phyloP scores from a whole-genome alignment of 208 protist genomes.

The Leishmania tarentolae region DNA sequence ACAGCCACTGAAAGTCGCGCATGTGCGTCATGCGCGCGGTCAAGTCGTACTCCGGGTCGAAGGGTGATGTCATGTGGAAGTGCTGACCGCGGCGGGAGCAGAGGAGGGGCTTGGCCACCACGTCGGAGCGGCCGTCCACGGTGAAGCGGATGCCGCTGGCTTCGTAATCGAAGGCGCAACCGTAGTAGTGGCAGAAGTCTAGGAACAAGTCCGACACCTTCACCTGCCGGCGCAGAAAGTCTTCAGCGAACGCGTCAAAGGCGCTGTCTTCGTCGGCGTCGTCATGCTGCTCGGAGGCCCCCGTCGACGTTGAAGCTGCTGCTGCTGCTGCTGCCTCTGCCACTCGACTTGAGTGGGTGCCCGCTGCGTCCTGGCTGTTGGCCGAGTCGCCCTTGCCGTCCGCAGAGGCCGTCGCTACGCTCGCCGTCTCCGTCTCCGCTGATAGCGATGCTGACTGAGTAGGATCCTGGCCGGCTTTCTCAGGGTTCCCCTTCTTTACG shows the following conservation, averaged over 20 bases:
- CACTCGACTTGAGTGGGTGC: neutral
- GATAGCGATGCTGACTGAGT: neutral
- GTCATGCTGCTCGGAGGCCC: neutral
- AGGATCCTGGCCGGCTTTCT: neutral
- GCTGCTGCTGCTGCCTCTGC: neutral
- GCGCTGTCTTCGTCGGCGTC: neutral
- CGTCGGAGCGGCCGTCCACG: conserved; percentile 49
- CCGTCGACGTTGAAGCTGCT: neutral
- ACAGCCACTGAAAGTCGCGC: conserved; percentile 80
- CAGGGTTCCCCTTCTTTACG: neutral
- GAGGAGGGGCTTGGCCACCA: conserved; percentile 69
- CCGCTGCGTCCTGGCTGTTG: neutral
- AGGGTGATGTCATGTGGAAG: conserved; percentile 84
- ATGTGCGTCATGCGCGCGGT: conserved; percentile 83
- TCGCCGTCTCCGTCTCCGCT: conserved; percentile 1
- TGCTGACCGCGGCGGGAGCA: conserved; percentile 79
- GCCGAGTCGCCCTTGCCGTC: neutral
- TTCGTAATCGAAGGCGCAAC: conserved; percentile 84
- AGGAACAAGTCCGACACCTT: conserved; percentile 60
- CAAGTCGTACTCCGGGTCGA: conserved; percentile 85
- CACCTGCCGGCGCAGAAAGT: conserved; percentile 47
- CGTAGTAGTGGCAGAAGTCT: conserved; percentile 89
- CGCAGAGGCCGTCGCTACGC: neutral
- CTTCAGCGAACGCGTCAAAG: conserved; percentile 29
- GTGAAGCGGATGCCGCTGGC: conserved; percentile 67